Evolutionary conservation across 2,329 filamentous ascomycete species (phyloP).

Genomic region (Aspergillus sp.): DNA sequence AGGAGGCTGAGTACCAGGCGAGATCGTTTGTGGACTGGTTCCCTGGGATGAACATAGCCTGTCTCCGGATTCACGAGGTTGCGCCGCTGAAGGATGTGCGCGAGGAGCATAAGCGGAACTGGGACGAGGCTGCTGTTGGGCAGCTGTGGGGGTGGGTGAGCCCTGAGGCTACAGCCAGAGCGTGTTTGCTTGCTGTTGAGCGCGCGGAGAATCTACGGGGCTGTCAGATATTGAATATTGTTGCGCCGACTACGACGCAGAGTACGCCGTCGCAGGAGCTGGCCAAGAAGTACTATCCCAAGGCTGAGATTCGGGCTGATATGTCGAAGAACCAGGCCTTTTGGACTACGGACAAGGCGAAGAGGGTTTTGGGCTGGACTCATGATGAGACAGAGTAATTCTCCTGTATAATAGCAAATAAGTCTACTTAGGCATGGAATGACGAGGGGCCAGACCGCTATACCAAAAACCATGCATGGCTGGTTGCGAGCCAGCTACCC

Average conservation of each 20-base stretch:
- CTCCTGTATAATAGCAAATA: too few relatives aligned
- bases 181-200: constrained; percentile 36
- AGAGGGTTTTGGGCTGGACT: constrained; percentile 25
- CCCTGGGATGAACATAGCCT: constrained; percentile 39
- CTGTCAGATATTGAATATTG: constrained; percentile 37
- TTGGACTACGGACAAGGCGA: constrained; percentile 17
- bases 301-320: constrained; percentile 24
- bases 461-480: too few relatives aligned
- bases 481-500: too few relatives aligned
- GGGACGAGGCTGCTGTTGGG: constrained; percentile 34
- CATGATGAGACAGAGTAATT: constrained; percentile 29
- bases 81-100: constrained; percentile 28
- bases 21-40: constrained; percentile 37
- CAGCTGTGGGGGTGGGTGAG: constrained; percentile 41
- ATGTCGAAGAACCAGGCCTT: constrained; percentile 25
- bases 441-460: too few relatives aligned
- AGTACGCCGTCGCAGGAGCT: constrained; percentile 22
- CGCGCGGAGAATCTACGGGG: constrained; percentile 32
- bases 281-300: constrained; percentile 26
- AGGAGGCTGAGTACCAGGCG: constrained; percentile 37
- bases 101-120: constrained; percentile 34
- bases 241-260: constrained; percentile 33
- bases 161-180: constrained; percentile 35
- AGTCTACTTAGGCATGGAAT: too few relatives aligned
- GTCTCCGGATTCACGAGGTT: constrained; percentile 41